Conservation (phyloP, 192 early-diverging fungal genomes). For the Coemansia aciculifera region DNA sequence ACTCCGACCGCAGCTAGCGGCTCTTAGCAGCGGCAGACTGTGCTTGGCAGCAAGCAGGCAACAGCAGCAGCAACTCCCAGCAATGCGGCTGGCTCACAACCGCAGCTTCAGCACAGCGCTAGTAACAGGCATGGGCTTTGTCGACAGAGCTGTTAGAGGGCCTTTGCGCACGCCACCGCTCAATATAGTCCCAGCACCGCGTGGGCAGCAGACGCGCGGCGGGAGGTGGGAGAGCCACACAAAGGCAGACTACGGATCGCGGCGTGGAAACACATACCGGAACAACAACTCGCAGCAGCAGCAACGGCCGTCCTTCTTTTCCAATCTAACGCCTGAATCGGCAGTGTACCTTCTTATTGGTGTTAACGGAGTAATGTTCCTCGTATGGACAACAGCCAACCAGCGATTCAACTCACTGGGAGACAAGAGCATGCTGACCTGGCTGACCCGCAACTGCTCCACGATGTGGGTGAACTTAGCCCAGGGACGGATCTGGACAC, state of each 20-base stretch:
- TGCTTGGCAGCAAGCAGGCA: not conserved
- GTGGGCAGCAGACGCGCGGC: slow-evolving; percentile 40
- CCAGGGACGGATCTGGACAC: slow-evolving; percentile 48
- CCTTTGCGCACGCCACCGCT: not conserved
- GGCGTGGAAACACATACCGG: slow-evolving; percentile 37
- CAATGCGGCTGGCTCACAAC: not conserved
- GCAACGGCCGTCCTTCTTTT: slow-evolving; percentile 9
- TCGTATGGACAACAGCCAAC: slow-evolving; percentile 35
- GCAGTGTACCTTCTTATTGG: slow-evolving; percentile 38
- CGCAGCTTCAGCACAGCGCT: not conserved
- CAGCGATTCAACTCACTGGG: slow-evolving; percentile 15
- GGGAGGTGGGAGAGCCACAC: slow-evolving; percentile 50
- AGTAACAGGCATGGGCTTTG: not conserved
- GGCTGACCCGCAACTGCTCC: slow-evolving; percentile 44
- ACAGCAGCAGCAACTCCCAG: not conserved
- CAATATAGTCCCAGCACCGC: not conserved
- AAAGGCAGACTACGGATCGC: slow-evolving; percentile 44
- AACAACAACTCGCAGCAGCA: slow-evolving; percentile 1
- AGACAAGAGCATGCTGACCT: slow-evolving; percentile 18
- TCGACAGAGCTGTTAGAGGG: not conserved
- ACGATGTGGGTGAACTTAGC: slow-evolving; percentile 31
- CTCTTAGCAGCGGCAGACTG: not conserved
- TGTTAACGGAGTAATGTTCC: slow-evolving; percentile 39
- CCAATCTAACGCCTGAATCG: slow-evolving; percentile 25
- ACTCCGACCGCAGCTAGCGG: not conserved